Conservation (phyloP, 1,139 yeast genomes). For the Waltiozyma sp. region DNA sequence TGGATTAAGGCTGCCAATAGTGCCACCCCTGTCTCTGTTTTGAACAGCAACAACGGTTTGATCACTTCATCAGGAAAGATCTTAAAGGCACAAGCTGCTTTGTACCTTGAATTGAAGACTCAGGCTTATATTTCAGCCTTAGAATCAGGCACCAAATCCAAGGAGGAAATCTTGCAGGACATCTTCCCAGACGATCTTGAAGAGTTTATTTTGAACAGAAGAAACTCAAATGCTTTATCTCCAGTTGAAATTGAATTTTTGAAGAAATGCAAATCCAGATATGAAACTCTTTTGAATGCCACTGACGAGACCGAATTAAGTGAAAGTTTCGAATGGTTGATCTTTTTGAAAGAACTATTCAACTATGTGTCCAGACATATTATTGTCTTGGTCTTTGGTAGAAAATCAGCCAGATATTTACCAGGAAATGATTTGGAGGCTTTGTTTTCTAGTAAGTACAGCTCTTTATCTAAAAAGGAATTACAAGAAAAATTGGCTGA, state of each 20-base stretch:
- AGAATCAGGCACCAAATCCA: conserved; percentile 50
- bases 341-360: conserved; percentile 60
- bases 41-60: background rate
- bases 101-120: conserved; percentile 80
- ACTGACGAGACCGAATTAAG: conserved; percentile 38
- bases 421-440: background rate
- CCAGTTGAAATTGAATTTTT: conserved; percentile 68
- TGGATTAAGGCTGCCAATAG: conserved; percentile 10
- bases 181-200: conserved; percentile 64
- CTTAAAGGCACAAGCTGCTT: conserved; percentile 67
- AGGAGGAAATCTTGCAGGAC: conserved; percentile 61
- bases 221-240: conserved; percentile 34
- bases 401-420: conserved; percentile 20
- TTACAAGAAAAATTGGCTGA: conserved; percentile 7
- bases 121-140: conserved; percentile 90
- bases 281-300: conserved; percentile 45
- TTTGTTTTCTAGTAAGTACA: background rate
- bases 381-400: conserved; percentile 64
- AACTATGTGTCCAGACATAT: conserved; percentile 72
- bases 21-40: background rate
- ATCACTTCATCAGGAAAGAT: conserved; percentile 30
- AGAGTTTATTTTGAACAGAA: conserved; percentile 40
- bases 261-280: conserved; percentile 57
- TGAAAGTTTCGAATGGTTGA: conserved; percentile 63
- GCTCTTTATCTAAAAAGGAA: conserved; percentile 13